phyloP scores from a whole-genome alignment of 1,284 basidiomycete genomes.

The Ustilago nuda region DNA sequence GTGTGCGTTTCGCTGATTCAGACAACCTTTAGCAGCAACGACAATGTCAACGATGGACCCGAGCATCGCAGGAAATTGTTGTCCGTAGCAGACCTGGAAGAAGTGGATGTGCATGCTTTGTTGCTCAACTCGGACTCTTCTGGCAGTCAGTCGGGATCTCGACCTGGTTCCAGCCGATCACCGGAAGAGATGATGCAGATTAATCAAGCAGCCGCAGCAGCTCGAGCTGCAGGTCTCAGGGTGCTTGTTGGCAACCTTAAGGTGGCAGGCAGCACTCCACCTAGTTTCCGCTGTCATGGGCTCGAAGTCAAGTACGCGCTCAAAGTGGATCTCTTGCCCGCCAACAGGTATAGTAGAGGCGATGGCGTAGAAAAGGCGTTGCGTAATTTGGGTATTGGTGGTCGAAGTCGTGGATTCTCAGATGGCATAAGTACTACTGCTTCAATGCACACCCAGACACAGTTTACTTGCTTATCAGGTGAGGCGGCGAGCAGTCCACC shows the following conservation, averaged over 20 bases:
- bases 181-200: constrained; percentile 44
- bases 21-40: constrained; percentile 57
- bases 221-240: constrained; percentile 49
- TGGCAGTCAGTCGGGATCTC: constrained; percentile 34
- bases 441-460: constrained; percentile 53
- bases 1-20: constrained; percentile 62
- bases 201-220: constrained; percentile 35
- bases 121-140: constrained; percentile 44
- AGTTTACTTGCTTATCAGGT: constrained; percentile 45
- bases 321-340: constrained; percentile 62
- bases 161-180: constrained; percentile 43
- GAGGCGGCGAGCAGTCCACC: constrained; percentile 45
- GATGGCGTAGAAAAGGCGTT: constrained; percentile 43
- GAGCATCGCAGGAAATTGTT: constrained; percentile 54
- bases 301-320: constrained; percentile 65
- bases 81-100: constrained; percentile 61
- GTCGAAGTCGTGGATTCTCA: constrained; percentile 37
- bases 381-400: constrained; percentile 29
- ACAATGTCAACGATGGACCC: constrained; percentile 58
- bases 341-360: constrained; percentile 29
- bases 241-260: constrained; percentile 56
- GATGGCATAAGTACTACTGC: constrained; percentile 45
- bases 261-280: constrained; percentile 51
- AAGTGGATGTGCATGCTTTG: constrained; percentile 55
- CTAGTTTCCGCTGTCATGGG: constrained; percentile 61